Conservation (phyloP, 371 early-diverging fungal genomes). For the Coemansia sp. region DNA sequence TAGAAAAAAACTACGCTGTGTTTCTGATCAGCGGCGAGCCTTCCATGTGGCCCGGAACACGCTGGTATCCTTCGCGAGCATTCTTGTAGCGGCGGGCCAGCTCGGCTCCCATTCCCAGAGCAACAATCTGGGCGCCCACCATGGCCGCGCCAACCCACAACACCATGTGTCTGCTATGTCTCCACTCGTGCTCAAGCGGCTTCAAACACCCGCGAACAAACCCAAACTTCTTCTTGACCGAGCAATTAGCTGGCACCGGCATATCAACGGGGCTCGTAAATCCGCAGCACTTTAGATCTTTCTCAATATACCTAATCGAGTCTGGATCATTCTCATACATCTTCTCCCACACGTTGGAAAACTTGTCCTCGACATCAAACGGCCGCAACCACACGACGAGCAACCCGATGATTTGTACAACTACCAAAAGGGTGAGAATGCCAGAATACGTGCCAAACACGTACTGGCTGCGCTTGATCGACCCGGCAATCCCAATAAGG, state of each 20-base stretch:
- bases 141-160: slow-evolving; percentile 31
- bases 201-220: slow-evolving; percentile 24
- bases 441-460: slow-evolving; percentile 44
- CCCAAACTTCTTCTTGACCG: slow-evolving; percentile 39
- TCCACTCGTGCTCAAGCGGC: slow-evolving; percentile 28
- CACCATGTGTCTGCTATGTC: slow-evolving; percentile 2
- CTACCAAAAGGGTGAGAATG: slow-evolving; percentile 39
- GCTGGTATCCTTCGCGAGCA: slow-evolving; percentile 28
- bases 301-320: slow-evolving; percentile 46
- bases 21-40: slow-evolving; percentile 22
- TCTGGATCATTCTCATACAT: slow-evolving; percentile 51
- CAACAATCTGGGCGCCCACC: slow-evolving; percentile 34
- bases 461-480: slow-evolving; percentile 44
- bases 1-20: not conserved
- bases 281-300: slow-evolving; percentile 54
- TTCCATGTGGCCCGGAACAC: slow-evolving; percentile 24
- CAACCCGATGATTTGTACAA: slow-evolving; percentile 30
- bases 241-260: slow-evolving; percentile 47
- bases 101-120: slow-evolving; percentile 42
- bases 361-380: slow-evolving; percentile 23
- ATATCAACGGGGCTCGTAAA: slow-evolving; percentile 51
- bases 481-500: slow-evolving; percentile 48
- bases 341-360: slow-evolving; percentile 50
- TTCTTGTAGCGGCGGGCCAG: slow-evolving; percentile 37
- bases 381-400: slow-evolving; percentile 43